Evolutionary conservation across 2,329 filamentous ascomycete species (phyloP), one percentile per base, ranked within the genome.

Genomic region (Aspergillus sp.): DNA sequence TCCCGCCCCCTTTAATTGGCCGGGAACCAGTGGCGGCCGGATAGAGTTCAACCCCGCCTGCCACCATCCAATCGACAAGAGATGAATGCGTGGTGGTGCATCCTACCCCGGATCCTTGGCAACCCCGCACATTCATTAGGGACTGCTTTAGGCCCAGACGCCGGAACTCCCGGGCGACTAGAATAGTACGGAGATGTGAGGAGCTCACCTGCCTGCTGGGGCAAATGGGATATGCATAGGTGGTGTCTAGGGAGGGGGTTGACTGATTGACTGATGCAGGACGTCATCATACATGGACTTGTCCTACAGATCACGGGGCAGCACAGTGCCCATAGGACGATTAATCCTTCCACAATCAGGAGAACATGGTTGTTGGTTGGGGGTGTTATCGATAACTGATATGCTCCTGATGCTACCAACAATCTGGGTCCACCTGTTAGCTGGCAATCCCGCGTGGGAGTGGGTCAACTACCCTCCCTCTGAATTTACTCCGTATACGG

Each of bases 61-160:
- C 14, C 5, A 14, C 19, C 16, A 13, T 5, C 51, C 51, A 53
- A 49, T 53, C 25, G 23, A 20, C 5, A 10, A 2, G 14, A 17
- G 5, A 23, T 13, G 17, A 34, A 43, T 10, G 40, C 46, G n/a
- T n/a, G n/a, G n/a, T n/a, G n/a, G n/a, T n/a, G n/a, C 36, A 49
- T 40, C 21, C 49, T 53, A 49, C 51, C 51, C 51, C 51, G 46
- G 51, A 53, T 53, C 46, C 51, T 53, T 53, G 46, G 51, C 51
- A 45, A 13, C 50, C 50, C 50, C 50, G 50, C 51, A 42, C 46
- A 48, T 21, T 41, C 14, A 9, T 13, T n/a, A n/a, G n/a, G n/a
- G n/a, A n/a, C n/a, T n/a, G n/a, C 40, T 21, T 3, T 42, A 16
- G 25, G 25, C 9, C 25, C 9, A 29, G 25, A 29, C 13, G 16